Evolutionary conservation across 2,329 filamentous ascomycete genomes (phyloP).

Genomic region (Madurella mycetomatis): DNA sequence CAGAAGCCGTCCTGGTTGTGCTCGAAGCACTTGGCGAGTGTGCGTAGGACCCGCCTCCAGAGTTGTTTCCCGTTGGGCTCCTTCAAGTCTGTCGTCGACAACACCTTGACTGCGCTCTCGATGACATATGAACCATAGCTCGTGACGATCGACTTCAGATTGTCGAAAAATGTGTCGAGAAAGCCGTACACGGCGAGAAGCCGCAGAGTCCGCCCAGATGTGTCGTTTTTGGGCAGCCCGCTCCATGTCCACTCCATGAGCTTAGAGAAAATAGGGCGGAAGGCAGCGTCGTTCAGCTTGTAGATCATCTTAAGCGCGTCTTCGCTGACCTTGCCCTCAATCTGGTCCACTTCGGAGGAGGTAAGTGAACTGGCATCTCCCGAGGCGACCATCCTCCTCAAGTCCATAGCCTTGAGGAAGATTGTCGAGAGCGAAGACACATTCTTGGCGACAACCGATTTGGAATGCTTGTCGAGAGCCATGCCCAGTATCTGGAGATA

Average conservation of each 20-base stretch:
- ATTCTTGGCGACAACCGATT: slow-evolving; percentile 73
- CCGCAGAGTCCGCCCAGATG: slow-evolving; percentile 53
- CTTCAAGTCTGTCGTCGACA: slow-evolving; percentile 42
- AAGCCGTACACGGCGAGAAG: slow-evolving; percentile 79
- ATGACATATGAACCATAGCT: slow-evolving; percentile 83
- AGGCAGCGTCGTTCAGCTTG: slow-evolving; percentile 91
- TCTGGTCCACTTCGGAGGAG: slow-evolving; percentile 47
- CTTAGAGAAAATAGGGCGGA: slow-evolving; percentile 83
- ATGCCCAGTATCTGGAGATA: slow-evolving; percentile 65
- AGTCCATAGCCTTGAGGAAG: slow-evolving; percentile 57
- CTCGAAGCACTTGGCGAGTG: slow-evolving; percentile 71
- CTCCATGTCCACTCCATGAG: slow-evolving; percentile 76
- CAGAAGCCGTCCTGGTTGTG: slow-evolving; percentile 95
- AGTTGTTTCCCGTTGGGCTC: slow-evolving; percentile 54
- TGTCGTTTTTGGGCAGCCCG: slow-evolving; percentile 59
- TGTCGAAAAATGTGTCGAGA: slow-evolving; percentile 72
- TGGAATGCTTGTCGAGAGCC: slow-evolving; percentile 72
- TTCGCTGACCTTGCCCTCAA: slow-evolving; percentile 64
- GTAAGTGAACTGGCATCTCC: slow-evolving; percentile 40
- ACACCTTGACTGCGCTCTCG: slow-evolving; percentile 57
- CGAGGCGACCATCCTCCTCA: slow-evolving; percentile 54
- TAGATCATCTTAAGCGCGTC: slow-evolving; percentile 85
- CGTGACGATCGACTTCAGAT: slow-evolving; percentile 89
- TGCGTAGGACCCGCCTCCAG: slow-evolving; percentile 65
- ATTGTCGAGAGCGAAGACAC: slow-evolving; percentile 63